Base-by-base conservation (phyloP, 1,284 basidiomycete species). In the Sporisorium sorghi region DNA sequence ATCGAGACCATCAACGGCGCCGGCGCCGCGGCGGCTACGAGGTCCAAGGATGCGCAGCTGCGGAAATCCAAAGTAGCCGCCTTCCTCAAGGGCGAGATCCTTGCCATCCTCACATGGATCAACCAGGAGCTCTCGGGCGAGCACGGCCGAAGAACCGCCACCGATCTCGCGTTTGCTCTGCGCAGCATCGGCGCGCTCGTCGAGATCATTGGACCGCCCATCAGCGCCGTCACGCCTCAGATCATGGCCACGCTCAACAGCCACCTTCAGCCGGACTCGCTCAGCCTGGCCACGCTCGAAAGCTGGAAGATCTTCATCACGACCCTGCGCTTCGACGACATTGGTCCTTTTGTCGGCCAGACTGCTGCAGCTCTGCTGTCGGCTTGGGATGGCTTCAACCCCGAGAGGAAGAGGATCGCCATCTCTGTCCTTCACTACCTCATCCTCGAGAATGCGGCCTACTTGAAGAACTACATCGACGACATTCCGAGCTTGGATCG, bases 241-340 rank as follows among this genome's bases (percentile, higher is more conserved):
- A 91, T 99, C 77, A 94, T 99, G 91, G 94, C 96, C 0, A 94
- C 92, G n/a, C 88, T 99, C 43, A 96, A 97, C 85, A 93, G 92
- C 19, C 93, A 91, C 83, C 87, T 98, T 8, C 86, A 87, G 43
- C 87, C 91, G 10, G 88, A 89, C 0, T 91, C 91, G 58, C 87
- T 99, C 5, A 89, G 92, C 1, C 89, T 91, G 61, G 90, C 90
- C 5, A 92, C 93, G 0, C 87, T 99, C 2, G 86, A 89, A 40
- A 93, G 91, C 50, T 98, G 95, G 94, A 85, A 88, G 58, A 87
- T 87, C 19, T 97, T 98, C 85, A 87, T 97, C 73, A 88, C 87
- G 8, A 90, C 90, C 0, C 86, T 97, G 42, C 87, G 88, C 5
- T 88, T 89, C 26, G 85, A 86, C 37, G 94, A 98, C 67, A 87